Evolutionary conservation across 1,139 yeast genomes (phyloP), one percentile per base, ranked within the genome.

Genomic region (Debaryomyces fabryi): DNA sequence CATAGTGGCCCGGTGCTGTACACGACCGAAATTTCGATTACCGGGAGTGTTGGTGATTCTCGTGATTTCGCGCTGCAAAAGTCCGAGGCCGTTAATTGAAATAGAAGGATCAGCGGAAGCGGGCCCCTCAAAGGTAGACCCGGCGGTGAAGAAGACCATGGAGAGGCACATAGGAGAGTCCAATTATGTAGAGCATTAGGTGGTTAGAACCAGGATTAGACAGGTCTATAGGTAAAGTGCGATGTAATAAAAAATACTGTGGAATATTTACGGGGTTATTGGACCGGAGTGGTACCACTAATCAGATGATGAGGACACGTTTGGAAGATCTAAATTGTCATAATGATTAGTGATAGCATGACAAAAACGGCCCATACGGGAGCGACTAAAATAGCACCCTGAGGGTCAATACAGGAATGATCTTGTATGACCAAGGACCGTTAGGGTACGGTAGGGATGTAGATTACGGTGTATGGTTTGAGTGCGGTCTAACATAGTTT

Each of bases 31-130:
- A 27, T 12, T 27, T 33, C 36, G n/a, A 18, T 27, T 35, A 16
- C 18, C 43, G 24, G 37, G 39, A 15, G 30, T 21, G 20, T 36
- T 32, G 38, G 30, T 32, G 10, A 13, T 37, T 24, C 40, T 24
- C 24, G 30, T 39, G 40, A 24, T 21, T 44, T 43, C 59, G 60
- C 58, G 47, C 44, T 45, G 48, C 53, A 56, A 57, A 58, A 58
- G 58, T 58, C 61, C 61, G 61, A 58, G 57, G 49, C 61, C 61
- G 61, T 25, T 35, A 35, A 6, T 20, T 21, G 38, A 20, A 8
- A 35, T 21, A 20, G 38, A 35, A 35, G 38, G 38, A 12, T 35
- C 38, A 35, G 23, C 38, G 38, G 38, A 35, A 35, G 38, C 16
- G 16, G 13, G 3, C 7, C 7, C 25, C 10, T 20, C 38, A 15